Conservation (phyloP, 257 asterid species). For the Przewalskia tangutica region DNA sequence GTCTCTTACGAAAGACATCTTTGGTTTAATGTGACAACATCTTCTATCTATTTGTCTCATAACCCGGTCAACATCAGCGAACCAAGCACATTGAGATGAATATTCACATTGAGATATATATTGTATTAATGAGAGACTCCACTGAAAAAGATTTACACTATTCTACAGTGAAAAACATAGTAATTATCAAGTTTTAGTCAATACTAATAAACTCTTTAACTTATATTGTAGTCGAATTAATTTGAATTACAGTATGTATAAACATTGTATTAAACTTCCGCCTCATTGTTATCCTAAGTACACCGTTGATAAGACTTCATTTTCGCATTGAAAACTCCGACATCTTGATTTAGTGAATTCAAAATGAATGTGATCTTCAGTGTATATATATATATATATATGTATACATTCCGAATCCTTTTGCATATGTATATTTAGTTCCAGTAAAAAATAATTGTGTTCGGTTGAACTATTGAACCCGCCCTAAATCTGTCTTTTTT, state of each 20-base stretch:
- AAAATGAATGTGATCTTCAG: neutral
- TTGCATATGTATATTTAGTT: neutral
- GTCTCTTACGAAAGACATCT: too few relatives aligned
- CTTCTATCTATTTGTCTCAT: too few relatives aligned
- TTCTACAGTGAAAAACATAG: neutral
- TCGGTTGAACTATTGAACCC: neutral
- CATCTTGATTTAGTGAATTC: neutral
- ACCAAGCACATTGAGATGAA: too few relatives aligned
- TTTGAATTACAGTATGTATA: too few relatives aligned
- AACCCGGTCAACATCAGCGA: too few relatives aligned
- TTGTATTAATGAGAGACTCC: too few relatives aligned
- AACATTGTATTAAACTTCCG: too few relatives aligned
- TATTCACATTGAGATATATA: too few relatives aligned
- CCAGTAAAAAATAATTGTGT: neutral
- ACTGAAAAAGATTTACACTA: too few relatives aligned
- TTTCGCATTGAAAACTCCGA: neutral
- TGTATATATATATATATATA: neutral
- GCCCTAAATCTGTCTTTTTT: neutral
- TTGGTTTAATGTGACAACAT: too few relatives aligned
- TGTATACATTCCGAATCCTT: neutral
- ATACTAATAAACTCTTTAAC: too few relatives aligned
- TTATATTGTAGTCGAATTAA: too few relatives aligned
- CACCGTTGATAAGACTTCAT: neutral
- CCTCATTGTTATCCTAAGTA: neutral
- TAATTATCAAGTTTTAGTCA: neutral